Evolutionary conservation across 2,329 filamentous ascomycete species (phyloP), one percentile per base, ranked within the genome.

Genomic region (Pseudocercospora vitis): DNA sequence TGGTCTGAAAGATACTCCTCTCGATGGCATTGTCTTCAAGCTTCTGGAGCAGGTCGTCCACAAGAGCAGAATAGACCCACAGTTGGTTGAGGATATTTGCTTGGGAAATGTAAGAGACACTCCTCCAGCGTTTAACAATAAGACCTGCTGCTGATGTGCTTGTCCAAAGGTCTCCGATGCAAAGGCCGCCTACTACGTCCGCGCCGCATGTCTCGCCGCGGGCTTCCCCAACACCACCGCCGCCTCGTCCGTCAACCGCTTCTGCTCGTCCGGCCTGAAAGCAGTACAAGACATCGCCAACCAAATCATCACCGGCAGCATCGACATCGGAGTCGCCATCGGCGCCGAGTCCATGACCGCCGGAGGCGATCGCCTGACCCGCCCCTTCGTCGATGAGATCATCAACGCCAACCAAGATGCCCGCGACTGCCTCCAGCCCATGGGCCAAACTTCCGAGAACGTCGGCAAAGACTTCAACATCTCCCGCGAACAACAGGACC

Each of bases 391-490:
- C 71, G 84, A 87, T 60, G 84, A 86, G 59, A 84, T 97, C 56
- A 76, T 89, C 42, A 71, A 76, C 63, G 76, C 80, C 67, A 87
- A 81, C 75, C 87, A 90, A 70, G 89, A 96, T 69, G 82, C 90
- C 0, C 74, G 74, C 42, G 92, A 97, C 76, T 94, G 91, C 79
- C 83, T 92, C 83, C 83, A 91, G 80, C 88, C 92, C 62, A 99
- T 99, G 94, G 94, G 94, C 18, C 95, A 95, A 83, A 99, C 94
- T 2, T 92, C 87, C 55, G 94, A 99, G 78, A 97, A 97, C 70
- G 91, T 99, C 23, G 90, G 87, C 65, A 84, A 84, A 45, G 94
- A 97, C 75, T 97, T 97, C 73, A 83, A 87, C 69, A 86, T 99
- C 70, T 76, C 83, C 2, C 83, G 94, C 57, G 85, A 91, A 69